Evolutionary conservation across 257 asterid species (phyloP), one percentile per base, ranked within the genome.

Genomic region (Salvia rosmarinus): DNA sequence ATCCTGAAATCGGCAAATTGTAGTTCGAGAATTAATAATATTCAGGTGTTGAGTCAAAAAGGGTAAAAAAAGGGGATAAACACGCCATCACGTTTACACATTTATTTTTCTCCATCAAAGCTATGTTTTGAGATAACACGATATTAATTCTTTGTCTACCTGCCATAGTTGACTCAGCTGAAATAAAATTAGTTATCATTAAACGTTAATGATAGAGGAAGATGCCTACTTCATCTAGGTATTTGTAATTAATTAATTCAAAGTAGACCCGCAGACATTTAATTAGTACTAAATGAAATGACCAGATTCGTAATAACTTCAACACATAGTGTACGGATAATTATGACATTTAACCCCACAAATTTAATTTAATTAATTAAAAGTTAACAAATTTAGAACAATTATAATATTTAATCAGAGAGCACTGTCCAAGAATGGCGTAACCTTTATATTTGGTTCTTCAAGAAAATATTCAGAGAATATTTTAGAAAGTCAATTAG

Each of bases 161-260:
- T 32, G 39, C 40, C 76, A 46, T 13, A 46, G 76, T 71, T 59
- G 68, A 71, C 67, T 35, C 9, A 16, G 19, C 8, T 39, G 9
- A 21, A 23, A 6, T 64, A 51, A 16, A 46, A 32, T 59, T 42
- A 64, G 9, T 55, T 69, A 32, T 2, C 28, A 71, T 59, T 60
- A 47, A 60, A 71, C n/a, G 40, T 32, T 40, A 25, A 39, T 17
- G 64, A 43, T 19, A 17, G 43, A 25, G 1, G 63, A n/a, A 34
- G 79, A 14, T 58, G 64, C 57, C 60, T 0, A 23, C 52, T 55
- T 68, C 63, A 23, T 44, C 64, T 21, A 50, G 46, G 54, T 75
- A 39, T 60, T 25, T 59, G 64, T 11, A 23, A 75, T 59, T n/a
- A 59, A 28, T 58, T 59, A 49, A 49, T 49, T 39, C 57, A 40